A percentile compares a stretch with the other conserved stretches of the same genome.
Evolutionary conservation across 2,329 filamentous ascomycete species (phyloP).

Genomic region (Thielaviopsis populi): DNA sequence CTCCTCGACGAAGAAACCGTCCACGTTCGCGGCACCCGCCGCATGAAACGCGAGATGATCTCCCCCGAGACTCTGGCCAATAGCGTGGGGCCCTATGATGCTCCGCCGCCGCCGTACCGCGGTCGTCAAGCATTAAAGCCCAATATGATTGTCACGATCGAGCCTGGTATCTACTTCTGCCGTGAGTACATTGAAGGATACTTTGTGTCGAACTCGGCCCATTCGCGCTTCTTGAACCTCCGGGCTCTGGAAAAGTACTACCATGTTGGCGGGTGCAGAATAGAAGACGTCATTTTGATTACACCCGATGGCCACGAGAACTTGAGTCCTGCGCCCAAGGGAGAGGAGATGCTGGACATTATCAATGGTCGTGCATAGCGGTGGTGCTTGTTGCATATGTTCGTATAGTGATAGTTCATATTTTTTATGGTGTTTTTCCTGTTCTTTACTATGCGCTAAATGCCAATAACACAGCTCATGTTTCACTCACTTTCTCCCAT

Average conservation of each 20-base stretch:
- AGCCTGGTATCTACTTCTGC: conserved; percentile 70
- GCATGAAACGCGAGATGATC: conserved; percentile 29
- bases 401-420: background rate
- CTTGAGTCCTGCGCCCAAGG: conserved; percentile 65
- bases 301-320: conserved; percentile 69
- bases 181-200: conserved; percentile 56
- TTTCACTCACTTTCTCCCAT: background rate
- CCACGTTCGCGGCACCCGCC: conserved; percentile 21
- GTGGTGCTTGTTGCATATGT: background rate
- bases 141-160: conserved; percentile 61
- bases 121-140: conserved; percentile 33
- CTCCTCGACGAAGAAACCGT: conserved; percentile 21
- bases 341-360: conserved; percentile 50
- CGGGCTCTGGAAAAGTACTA: conserved; percentile 54
- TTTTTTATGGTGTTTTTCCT: conserved; percentile 4
- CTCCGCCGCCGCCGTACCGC: conserved; percentile 21
- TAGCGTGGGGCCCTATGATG: conserved; percentile 5
- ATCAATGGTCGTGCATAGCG: conserved; percentile 30
- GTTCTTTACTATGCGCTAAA: background rate
- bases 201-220: conserved; percentile 43
- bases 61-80: conserved; percentile 25
- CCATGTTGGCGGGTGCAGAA: conserved; percentile 72
- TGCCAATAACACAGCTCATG: background rate
- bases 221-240: conserved; percentile 50
- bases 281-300: conserved; percentile 81